Conservation (phyloP, 768 basidiomycete genomes). For the Calocera viscosa region DNA sequence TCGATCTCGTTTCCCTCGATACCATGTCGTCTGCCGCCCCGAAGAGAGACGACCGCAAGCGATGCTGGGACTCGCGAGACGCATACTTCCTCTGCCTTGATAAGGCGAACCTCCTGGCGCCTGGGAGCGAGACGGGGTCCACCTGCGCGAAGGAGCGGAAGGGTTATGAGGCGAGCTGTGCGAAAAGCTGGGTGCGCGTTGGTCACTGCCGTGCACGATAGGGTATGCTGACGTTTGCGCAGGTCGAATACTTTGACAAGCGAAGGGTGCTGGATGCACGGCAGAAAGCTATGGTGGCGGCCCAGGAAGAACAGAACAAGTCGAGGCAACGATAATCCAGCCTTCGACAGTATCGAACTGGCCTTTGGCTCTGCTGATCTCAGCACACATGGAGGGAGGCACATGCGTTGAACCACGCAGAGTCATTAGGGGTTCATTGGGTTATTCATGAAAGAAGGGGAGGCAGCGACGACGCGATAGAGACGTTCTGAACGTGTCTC, state of each 20-base stretch:
- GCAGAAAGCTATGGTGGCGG: constrained; percentile 57
- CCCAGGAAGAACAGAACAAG: constrained; percentile 26
- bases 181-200: constrained; percentile 68
- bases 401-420: no score
- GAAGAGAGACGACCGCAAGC: constrained; percentile 53
- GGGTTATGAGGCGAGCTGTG: constrained; percentile 60
- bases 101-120: constrained; percentile 48
- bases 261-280: constrained; percentile 68
- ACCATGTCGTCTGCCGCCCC: constrained; percentile 8
- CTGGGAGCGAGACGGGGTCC: constrained; percentile 51
- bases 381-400: no score
- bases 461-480: no score
- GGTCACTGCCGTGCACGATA: background rate
- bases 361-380: no score
- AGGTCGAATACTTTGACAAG: constrained; percentile 95
- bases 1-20: background rate
- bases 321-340: background rate
- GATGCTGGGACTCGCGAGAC: constrained; percentile 80
- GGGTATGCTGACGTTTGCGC: constrained; percentile 22
- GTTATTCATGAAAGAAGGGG: no score
- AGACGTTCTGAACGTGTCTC: no score
- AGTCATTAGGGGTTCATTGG: no score
- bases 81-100: constrained; percentile 79
- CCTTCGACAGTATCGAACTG: background rate
- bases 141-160: constrained; percentile 47